phyloP scores from a whole-genome alignment of 1,284 basidiomycete species.

The Crepidotus sp. region DNA sequence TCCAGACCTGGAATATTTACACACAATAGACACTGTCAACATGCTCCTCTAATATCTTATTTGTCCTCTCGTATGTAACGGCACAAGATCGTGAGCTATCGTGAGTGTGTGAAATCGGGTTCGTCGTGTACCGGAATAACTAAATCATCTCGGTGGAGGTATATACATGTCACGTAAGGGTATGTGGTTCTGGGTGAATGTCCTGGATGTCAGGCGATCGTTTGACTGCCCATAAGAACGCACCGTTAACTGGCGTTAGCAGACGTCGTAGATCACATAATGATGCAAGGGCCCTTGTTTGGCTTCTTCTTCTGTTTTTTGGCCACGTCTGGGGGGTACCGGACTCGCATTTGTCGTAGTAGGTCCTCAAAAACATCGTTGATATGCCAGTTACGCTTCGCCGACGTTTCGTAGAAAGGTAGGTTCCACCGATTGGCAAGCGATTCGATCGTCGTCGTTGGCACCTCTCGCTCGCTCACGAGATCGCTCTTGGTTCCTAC shows the following conservation, averaged over 20 bases:
- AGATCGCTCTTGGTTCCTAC: conserved; percentile 88
- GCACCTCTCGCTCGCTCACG: conserved; percentile 73
- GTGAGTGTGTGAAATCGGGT: conserved; percentile 10
- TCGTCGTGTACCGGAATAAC: conserved; percentile 13
- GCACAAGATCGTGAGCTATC: conserved; percentile 6
- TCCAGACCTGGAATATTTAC: conserved; percentile 19
- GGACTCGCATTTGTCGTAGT: conserved; percentile 61
- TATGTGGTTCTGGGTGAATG: conserved; percentile 9
- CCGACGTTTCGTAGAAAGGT: conserved; percentile 80
- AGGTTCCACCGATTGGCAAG: conserved; percentile 62
- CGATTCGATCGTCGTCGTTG: conserved; percentile 53
- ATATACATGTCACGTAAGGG: conserved; percentile 13
- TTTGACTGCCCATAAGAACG: neutral
- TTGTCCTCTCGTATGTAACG: conserved; percentile 10
- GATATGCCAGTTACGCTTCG: conserved; percentile 76
- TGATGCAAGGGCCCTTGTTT: conserved; percentile 34
- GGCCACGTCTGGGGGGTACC: conserved; percentile 43
- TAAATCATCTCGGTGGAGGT: conserved; percentile 10
- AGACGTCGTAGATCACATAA: conserved; percentile 41
- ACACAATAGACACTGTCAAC: conserved; percentile 12
- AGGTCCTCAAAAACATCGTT: conserved; percentile 73
- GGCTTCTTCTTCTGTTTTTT: conserved; percentile 32
- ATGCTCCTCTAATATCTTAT: conserved; percentile 16
- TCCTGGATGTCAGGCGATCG: neutral
- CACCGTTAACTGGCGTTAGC: conserved; percentile 12